Base-by-base conservation (phyloP, 495 filamentous ascomycete species). In the Penicillium crystallinum region DNA sequence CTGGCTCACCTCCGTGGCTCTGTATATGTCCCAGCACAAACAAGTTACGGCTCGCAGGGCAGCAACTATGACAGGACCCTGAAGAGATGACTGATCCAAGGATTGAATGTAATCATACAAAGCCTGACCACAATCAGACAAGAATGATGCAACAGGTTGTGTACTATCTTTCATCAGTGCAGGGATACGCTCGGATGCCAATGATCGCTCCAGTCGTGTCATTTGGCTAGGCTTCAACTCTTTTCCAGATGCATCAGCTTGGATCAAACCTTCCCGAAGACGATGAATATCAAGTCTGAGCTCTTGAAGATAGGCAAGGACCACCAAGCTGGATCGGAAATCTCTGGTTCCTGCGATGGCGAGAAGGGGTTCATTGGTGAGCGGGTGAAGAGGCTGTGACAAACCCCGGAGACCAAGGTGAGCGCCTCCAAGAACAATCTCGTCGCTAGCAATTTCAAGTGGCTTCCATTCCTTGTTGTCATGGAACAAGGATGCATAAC, bases 161-260 rank as follows among this genome's bases (percentile, higher is more conserved):
- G 87, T 89, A 6, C 85, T 78, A 53, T 90, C 86, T 37, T 83
- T 83, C 48, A 80, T 77, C 17, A 85, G 72, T 9, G 78, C 75
- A 19, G 79, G 77, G 22, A 85, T 77, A 9, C 78, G 77, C 43
- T 64, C 66, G 9, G 80, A 78, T 12, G 81, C 76, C 38, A 81
- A 67, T 9, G 88, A 90, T 43, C 86, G 71, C 66, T 91, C 84
- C 15, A 91, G 68, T 3, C 83, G 78, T 53, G 81, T 88, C 76
- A 88, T 77, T 40, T 81, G 73, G 7, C 80, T 81, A 22, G 84
- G 77, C 55, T 83, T 83, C 12, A 75, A 66, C 17, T 62, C 54
- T 33, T 66, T 68, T 15, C 61, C 67, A 27, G 71, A 67, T 29
- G 68, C 63, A 35, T 75, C 63, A 15, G 72, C 71, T 37, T 53